Percentiles rank a stretch among this genome's conserved stretches.
Evolutionary conservation across 768 basidiomycete species (phyloP).

Genomic region (Trametes gibbosa): DNA sequence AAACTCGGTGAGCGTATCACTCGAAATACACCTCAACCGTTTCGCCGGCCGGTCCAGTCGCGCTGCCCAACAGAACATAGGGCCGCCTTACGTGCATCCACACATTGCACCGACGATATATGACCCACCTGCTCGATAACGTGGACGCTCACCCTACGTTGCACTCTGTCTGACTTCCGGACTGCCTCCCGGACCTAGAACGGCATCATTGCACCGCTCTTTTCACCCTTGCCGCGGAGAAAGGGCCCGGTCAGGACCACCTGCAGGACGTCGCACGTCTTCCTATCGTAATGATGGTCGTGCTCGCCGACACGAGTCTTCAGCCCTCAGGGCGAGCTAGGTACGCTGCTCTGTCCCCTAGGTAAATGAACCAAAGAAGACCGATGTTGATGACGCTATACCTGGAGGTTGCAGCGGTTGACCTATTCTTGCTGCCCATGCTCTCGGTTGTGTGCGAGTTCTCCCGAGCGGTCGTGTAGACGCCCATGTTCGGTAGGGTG

Average conservation of each 20-base stretch:
- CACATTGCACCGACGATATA: neutral
- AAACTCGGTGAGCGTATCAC: slow-evolving; percentile 3
- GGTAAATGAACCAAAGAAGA: neutral
- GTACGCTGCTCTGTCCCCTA: neutral
- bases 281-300: slow-evolving; percentile 13
- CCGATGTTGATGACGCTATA: neutral
- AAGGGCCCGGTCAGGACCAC: neutral
- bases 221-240: slow-evolving; percentile 3
- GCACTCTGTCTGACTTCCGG: slow-evolving; percentile 5
- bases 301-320: slow-evolving; percentile 2
- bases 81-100: neutral
- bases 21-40: neutral
- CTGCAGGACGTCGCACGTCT: slow-evolving; percentile 12
- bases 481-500: neutral
- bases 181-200: neutral
- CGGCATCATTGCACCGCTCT: neutral
- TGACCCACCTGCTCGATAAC: neutral
- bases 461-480: neutral
- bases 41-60: neutral
- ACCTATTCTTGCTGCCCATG: neutral
- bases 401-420: neutral
- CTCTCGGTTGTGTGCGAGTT: neutral
- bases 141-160: neutral
- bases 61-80: neutral
- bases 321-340: neutral